Conservation (phyloP, 2,329 filamentous ascomycete genomes). For the Diaporthe citrichinensis region DNA sequence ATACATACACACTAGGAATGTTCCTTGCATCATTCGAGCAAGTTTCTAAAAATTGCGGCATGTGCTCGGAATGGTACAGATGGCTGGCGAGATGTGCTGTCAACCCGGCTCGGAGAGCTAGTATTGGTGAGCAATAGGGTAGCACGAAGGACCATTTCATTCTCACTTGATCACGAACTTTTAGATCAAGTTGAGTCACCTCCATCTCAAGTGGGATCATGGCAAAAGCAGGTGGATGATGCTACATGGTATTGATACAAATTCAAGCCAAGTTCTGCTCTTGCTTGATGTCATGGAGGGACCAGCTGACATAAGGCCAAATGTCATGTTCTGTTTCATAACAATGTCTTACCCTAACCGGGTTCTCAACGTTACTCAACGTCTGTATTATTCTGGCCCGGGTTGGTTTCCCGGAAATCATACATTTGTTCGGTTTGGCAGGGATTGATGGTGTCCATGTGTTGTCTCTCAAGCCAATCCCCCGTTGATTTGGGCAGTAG, state of each 20-base stretch:
- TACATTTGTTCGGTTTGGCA: background rate
- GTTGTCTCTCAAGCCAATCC: background rate
- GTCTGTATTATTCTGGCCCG: background rate
- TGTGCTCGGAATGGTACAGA: background rate
- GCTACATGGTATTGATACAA: background rate
- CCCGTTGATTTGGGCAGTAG: background rate
- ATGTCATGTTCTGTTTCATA: background rate
- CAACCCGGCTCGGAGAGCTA: too few relatives aligned
- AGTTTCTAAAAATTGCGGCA: background rate
- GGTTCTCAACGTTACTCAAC: background rate
- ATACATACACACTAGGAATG: background rate
- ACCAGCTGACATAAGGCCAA: background rate
- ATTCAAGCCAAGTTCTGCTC: background rate
- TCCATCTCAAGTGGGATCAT: background rate
- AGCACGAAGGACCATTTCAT: background rate
- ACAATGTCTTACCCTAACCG: background rate
- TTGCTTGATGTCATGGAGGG: background rate
- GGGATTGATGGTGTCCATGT: background rate
- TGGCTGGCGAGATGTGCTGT: background rate
- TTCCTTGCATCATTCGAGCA: too few relatives aligned
- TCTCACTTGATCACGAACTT: too few relatives aligned
- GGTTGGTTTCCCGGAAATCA: conserved; percentile 14
- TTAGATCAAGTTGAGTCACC: background rate
- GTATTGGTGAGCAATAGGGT: background rate
- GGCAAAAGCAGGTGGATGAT: background rate